Percentiles rank a stretch among this genome's conserved stretches.
Conservation (phyloP, 1,284 basidiomycete genomes). For the Irpex sp. region DNA sequence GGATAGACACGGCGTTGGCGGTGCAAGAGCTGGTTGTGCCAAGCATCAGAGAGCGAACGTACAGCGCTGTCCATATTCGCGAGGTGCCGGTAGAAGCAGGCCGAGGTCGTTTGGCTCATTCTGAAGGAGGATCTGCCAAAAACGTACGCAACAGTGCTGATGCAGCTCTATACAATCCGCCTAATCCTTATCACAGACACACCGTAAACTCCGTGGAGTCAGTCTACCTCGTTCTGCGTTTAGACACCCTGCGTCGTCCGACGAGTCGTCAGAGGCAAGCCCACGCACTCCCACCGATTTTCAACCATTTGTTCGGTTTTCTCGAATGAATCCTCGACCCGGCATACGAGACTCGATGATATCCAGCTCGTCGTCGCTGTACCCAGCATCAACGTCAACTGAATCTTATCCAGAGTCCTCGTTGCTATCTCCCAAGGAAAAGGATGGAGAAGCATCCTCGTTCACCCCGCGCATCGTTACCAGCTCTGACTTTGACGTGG, state of each 20-base stretch:
- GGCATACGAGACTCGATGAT: conserved; percentile 43
- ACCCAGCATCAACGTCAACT: conserved; percentile 63
- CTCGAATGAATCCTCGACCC: conserved; percentile 17
- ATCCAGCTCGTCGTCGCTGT: conserved; percentile 67
- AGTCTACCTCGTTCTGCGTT: conserved; percentile 36
- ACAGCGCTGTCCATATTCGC: conserved; percentile 22
- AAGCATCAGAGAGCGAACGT: conserved; percentile 14
- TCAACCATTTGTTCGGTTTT: conserved; percentile 21
- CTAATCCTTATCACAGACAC: conserved; percentile 16
- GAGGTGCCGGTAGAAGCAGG: conserved; percentile 18
- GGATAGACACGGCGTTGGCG: neutral
- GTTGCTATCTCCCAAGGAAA: conserved; percentile 46
- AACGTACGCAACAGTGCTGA: conserved; percentile 18
- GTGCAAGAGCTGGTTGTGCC: conserved; percentile 9
- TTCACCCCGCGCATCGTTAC: conserved; percentile 42
- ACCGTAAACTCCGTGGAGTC: conserved; percentile 28
- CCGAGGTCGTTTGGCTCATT: conserved; percentile 23
- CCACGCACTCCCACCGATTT: conserved; percentile 31
- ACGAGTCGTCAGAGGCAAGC: conserved; percentile 32
- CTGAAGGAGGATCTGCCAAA: conserved; percentile 25
- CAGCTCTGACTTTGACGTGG: conserved; percentile 57
- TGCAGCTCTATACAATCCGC: neutral
- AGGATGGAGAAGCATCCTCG: conserved; percentile 41
- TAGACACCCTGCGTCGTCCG: conserved; percentile 25
- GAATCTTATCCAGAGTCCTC: conserved; percentile 53